Evolutionary conservation across 2,329 filamentous ascomycete genomes (phyloP), one percentile per base, ranked within the genome.

Genomic region (Colletotrichum plurivorum): DNA sequence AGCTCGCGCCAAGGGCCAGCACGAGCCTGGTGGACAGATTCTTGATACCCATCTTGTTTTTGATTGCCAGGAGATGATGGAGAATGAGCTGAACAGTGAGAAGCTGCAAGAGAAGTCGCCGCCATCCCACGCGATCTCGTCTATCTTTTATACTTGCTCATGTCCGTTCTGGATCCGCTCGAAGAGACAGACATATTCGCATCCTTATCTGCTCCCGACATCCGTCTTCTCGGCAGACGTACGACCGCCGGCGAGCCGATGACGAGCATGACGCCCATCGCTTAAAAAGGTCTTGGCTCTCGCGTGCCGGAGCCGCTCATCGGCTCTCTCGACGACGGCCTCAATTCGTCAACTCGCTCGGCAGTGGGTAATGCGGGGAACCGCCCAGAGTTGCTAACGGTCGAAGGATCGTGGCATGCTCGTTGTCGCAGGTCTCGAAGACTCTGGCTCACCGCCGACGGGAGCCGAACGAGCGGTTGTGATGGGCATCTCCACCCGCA

Each of bases 311-410:
- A 48, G 27, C 48, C 54, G 63, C 25, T 51, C 27, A n/a, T 67
- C 63, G 63, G 63, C 63, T 56, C 13, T 51, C n/a, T 16, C 25
- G 2, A 6, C 8, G 12, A 9, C 4, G 5, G 6, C 25, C 16
- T 45, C 22, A 13, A 52, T 59, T 53, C 36, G 36, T 25, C 16
- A 39, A 15, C 10, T 43, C 0, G 12, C 3, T 22, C 36, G n/a
- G 9, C 18, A 22, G 49, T 27, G 62, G 62, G 22, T 18, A 63
- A 18, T 65, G 62, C n/a, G 54, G 62, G 22, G 54, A 52, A 59
- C 5, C 22, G 46, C 7, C 54, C 7, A 52, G 36, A 5, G 15
- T 4, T 12, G 6, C 10, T 13, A 20, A 41, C 10, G 18, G 46
- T 20, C 15, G 31, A 46, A 20, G 10, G 22, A 45, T 10, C 15